phyloP scores from a whole-genome alignment of 164 flowering plant species.

The Stephania cephalantha region DNA sequence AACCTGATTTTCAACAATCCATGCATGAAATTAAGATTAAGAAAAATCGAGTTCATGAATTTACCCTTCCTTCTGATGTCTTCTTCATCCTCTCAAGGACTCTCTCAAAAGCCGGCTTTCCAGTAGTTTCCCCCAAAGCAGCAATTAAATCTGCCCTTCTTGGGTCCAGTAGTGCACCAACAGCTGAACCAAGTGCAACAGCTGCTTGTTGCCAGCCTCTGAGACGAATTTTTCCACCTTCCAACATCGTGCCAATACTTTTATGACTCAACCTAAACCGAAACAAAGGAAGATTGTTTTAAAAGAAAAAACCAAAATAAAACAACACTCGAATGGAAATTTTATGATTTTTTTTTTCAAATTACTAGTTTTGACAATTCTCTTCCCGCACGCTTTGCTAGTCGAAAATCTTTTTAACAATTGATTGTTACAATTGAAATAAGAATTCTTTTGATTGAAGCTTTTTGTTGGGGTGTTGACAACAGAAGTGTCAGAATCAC shows the following conservation, averaged over 20 bases:
- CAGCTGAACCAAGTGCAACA: constrained; percentile 82
- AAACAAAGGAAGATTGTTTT: neutral
- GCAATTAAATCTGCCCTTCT: constrained; percentile 89
- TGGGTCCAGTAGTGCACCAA: constrained; percentile 82
- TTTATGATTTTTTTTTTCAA: neutral
- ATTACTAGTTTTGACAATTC: too few species aligned
- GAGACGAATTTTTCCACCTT: constrained; percentile 46
- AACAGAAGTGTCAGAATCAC: too few species aligned
- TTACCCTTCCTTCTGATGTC: constrained; percentile 77
- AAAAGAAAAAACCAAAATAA: neutral
- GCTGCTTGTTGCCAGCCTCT: constrained; percentile 88
- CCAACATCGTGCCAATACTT: constrained; percentile 28
- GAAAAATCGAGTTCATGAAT: neutral
- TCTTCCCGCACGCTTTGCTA: too few species aligned
- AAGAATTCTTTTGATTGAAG: too few species aligned
- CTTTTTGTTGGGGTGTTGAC: too few species aligned
- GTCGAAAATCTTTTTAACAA: too few species aligned
- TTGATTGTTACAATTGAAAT: too few species aligned
- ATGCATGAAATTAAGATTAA: neutral
- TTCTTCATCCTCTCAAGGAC: constrained; percentile 79
- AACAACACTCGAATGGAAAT: neutral
- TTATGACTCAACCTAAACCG: neutral
- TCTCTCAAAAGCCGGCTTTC: constrained; percentile 81
- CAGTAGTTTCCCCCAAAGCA: constrained; percentile 95
- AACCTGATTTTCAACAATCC: neutral